Evolutionary conservation across 2,329 filamentous ascomycete genomes (phyloP).

Genomic region (Monosporascus ibericus): DNA sequence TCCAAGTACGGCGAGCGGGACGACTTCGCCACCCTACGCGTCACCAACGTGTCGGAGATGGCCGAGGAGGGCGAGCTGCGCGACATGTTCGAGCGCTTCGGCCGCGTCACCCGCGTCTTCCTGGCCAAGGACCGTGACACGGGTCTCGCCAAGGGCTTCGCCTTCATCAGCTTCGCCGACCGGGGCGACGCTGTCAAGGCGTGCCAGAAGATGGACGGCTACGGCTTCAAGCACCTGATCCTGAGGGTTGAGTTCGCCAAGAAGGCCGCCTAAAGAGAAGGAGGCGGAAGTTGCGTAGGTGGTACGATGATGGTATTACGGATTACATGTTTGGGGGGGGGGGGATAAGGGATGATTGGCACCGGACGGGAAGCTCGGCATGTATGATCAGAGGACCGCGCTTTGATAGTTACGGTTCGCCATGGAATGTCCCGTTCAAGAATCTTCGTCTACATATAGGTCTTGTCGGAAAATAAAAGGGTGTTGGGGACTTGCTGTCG

Average conservation of each 20-base stretch:
- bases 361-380: neutral
- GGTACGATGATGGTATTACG: neutral
- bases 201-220: slow-evolving; percentile 97
- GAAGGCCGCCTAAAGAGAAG: slow-evolving; percentile 43
- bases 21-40: slow-evolving; percentile 90
- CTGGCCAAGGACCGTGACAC: slow-evolving; percentile 97
- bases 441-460: neutral
- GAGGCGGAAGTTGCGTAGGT: too few species aligned
- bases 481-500: too few species aligned
- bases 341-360: neutral
- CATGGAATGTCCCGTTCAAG: neutral
- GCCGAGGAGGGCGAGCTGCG: slow-evolving; percentile 93
- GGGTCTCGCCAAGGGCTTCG: slow-evolving; percentile 93
- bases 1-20: slow-evolving; percentile 91
- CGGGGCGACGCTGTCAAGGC: slow-evolving; percentile 84
- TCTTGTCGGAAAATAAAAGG: too few species aligned
- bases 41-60: slow-evolving; percentile 98
- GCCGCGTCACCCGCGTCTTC: slow-evolving; percentile 95
- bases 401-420: neutral
- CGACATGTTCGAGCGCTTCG: slow-evolving; percentile 97
- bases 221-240: slow-evolving; percentile 82
- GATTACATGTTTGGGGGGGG: neutral
- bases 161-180: slow-evolving; percentile 96
- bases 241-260: slow-evolving; percentile 84
- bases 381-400: neutral